Evolutionary conservation across 1,139 yeast species (phyloP).

Genomic region (Blastobotrys buckinghamii): DNA sequence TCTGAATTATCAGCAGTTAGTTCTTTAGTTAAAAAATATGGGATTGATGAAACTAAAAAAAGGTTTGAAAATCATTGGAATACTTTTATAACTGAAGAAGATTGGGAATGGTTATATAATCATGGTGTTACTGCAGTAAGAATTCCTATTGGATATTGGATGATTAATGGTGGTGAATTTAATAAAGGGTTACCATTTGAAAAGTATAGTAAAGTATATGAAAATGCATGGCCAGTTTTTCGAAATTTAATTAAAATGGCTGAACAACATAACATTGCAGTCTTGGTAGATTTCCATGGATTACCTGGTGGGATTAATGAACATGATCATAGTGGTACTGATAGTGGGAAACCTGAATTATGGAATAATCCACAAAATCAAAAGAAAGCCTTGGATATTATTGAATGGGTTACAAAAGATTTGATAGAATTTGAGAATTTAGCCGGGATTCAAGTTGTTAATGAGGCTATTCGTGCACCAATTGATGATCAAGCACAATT

Average conservation of each 20-base stretch:
- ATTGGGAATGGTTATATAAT: constrained; percentile 69
- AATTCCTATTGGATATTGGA: constrained; percentile 91
- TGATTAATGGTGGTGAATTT: constrained; percentile 55
- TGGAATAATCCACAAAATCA: constrained; percentile 48
- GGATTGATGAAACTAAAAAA: constrained; percentile 49
- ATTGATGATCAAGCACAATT: constrained; percentile 50
- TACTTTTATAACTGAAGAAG: constrained; percentile 55
- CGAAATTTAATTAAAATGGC: constrained; percentile 53
- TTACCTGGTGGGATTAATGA: constrained; percentile 91
- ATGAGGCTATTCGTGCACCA: constrained; percentile 67
- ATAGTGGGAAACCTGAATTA: constrained; percentile 51
- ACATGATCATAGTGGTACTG: constrained; percentile 76
- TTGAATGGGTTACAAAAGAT: constrained; percentile 60
- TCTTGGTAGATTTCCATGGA: constrained; percentile 81
- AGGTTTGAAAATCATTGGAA: constrained; percentile 67
- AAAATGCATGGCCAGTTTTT: constrained; percentile 62
- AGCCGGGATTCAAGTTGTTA: constrained; percentile 76
- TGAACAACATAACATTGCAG: constrained; percentile 52
- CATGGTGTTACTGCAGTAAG: constrained; percentile 72
- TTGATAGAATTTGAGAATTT: constrained; percentile 56
- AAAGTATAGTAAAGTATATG: constrained; percentile 49
- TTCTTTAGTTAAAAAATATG: constrained; percentile 43
- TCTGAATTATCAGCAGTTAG: constrained; percentile 75
- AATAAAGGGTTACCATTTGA: constrained; percentile 59
- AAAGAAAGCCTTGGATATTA: constrained; percentile 43